A percentile compares a stretch with the other conserved stretches of the same genome.
Conservation (phyloP, 495 filamentous ascomycete genomes). For the Aspergillus sparsus region DNA sequence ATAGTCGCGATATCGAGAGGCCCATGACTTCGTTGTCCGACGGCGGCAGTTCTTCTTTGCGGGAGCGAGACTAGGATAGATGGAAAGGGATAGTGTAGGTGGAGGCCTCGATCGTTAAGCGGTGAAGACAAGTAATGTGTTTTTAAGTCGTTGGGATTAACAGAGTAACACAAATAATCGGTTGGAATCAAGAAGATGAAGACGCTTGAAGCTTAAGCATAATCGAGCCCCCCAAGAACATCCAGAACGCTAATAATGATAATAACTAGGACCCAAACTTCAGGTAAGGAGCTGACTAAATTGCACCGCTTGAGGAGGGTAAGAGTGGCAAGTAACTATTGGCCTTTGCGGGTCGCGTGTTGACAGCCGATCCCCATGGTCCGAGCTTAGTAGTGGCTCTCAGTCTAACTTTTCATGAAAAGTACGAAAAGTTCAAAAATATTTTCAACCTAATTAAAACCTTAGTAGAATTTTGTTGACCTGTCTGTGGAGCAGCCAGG, state of each 20-base stretch:
- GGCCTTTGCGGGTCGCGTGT: conserved; percentile 11
- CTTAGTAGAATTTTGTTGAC: too few relatives aligned
- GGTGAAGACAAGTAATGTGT: background rate
- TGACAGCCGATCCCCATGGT: conserved; percentile 25
- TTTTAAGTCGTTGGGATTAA: background rate
- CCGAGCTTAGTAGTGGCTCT: conserved; percentile 22
- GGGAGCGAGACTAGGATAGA: conserved; percentile 8
- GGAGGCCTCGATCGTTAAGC: conserved; percentile 2
- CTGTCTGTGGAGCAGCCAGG: too few relatives aligned
- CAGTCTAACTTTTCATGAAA: too few relatives aligned
- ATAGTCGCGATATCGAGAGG: conserved; percentile 70
- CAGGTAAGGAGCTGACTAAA: conserved; percentile 27
- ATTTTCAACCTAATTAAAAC: too few relatives aligned
- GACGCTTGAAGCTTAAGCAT: conserved; percentile 3
- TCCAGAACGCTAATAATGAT: conserved; percentile 14
- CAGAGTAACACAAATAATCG: background rate
- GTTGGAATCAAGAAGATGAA: conserved; percentile 1
- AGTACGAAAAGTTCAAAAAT: too few relatives aligned
- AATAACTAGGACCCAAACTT: conserved; percentile 11
- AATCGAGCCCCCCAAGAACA: conserved; percentile 14
- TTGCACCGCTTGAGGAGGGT: conserved; percentile 11
- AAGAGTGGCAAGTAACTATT: conserved; percentile 31
- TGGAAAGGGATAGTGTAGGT: conserved; percentile 6
- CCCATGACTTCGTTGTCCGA: conserved; percentile 62
- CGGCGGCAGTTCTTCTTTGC: conserved; percentile 5